A percentile compares a stretch with the other conserved stretches of the same genome.
Conservation (phyloP, 1,284 basidiomycete genomes). For the Ustilago trichophora region DNA sequence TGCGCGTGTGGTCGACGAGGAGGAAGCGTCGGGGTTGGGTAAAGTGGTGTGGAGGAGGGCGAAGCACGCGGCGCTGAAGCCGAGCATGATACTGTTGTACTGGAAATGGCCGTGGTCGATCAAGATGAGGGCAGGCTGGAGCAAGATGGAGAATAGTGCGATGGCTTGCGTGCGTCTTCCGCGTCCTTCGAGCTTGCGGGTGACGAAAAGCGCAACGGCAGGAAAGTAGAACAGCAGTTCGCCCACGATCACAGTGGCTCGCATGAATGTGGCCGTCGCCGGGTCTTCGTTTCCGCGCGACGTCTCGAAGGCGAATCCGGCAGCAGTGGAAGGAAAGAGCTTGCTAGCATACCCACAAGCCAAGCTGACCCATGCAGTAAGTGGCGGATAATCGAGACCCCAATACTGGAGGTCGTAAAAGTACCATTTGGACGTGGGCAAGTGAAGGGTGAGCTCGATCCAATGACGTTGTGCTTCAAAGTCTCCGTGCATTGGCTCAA, state of each 20-base stretch:
- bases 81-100: constrained; percentile 66
- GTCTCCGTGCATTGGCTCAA: constrained; percentile 86
- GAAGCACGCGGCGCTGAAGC: constrained; percentile 56
- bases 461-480: constrained; percentile 93
- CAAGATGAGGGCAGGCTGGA: constrained; percentile 83
- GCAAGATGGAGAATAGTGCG: constrained; percentile 71
- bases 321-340: constrained; percentile 29
- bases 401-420: constrained; percentile 85
- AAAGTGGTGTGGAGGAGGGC: constrained; percentile 56
- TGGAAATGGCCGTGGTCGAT: constrained; percentile 94
- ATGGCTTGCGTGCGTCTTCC: constrained; percentile 59
- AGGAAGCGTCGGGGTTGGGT: constrained; percentile 53
- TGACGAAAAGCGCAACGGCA: constrained; percentile 68
- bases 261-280: constrained; percentile 76
- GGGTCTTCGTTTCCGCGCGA: constrained; percentile 80
- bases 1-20: not conserved
- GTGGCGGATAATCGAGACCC: constrained; percentile 82
- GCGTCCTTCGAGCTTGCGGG: constrained; percentile 52
- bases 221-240: constrained; percentile 81
- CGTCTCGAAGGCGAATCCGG: constrained; percentile 73
- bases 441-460: constrained; percentile 85
- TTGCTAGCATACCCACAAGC: constrained; percentile 36
- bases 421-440: constrained; percentile 82
- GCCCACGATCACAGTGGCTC: constrained; percentile 76
- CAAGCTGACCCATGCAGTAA: constrained; percentile 75